A percentile compares a stretch with the other conserved stretches of the same genome.
Conservation (phyloP, 2,329 filamentous ascomycete genomes). For the Beauveria australis region DNA sequence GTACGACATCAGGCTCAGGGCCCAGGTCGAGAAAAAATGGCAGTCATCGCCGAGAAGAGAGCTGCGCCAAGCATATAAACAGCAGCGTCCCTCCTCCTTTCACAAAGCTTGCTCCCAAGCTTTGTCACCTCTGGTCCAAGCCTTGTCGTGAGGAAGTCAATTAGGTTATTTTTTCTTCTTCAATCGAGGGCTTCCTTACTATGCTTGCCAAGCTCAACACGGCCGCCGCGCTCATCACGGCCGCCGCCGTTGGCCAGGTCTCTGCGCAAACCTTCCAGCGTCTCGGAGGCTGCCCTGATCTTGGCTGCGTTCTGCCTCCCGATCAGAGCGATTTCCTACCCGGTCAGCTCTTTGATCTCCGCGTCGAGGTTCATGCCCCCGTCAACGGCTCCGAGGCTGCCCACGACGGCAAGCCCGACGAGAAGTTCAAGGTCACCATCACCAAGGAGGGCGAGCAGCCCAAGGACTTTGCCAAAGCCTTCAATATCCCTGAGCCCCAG, state of each 20-base stretch:
- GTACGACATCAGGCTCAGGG: background rate
- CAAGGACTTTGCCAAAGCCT: constrained; percentile 55
- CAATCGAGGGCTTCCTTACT: background rate
- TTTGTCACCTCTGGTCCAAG: background rate
- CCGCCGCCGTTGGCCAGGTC: constrained; percentile 28
- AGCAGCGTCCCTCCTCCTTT: background rate
- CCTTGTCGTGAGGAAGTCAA: background rate
- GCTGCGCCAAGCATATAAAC: constrained; percentile 1
- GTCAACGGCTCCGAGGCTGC: constrained; percentile 76
- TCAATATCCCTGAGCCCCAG: constrained; percentile 59
- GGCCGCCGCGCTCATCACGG: constrained; percentile 20
- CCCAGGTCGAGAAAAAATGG: background rate
- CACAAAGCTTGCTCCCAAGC: background rate
- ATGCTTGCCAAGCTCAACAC: constrained; percentile 31
- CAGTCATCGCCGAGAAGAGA: background rate
- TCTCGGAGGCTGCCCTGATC: constrained; percentile 48
- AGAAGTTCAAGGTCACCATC: constrained; percentile 68
- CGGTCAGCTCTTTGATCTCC: constrained; percentile 77
- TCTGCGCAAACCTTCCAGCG: constrained; percentile 52
- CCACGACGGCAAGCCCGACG: constrained; percentile 58
- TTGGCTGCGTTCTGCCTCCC: constrained; percentile 53
- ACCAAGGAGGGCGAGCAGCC: constrained; percentile 50
- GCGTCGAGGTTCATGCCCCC: constrained; percentile 73
- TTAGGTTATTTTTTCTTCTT: background rate
- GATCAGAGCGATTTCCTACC: constrained; percentile 72